Conservation (phyloP, 805 yeast species). For the Metschnikowia koreensis region DNA sequence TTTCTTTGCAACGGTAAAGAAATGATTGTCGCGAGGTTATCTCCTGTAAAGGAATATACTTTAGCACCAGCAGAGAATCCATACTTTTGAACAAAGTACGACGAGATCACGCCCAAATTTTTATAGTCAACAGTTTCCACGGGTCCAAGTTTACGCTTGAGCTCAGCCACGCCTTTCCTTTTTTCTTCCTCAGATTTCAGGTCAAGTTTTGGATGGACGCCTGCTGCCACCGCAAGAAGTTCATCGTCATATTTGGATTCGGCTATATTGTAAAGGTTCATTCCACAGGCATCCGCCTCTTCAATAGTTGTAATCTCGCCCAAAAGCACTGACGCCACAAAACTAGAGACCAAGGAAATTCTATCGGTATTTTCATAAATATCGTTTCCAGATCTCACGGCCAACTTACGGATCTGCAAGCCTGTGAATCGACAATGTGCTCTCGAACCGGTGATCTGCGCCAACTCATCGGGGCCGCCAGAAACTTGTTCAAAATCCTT, state of each 20-base stretch:
- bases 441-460: constrained; percentile 74
- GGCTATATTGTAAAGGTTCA: constrained; percentile 79
- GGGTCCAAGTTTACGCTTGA: constrained; percentile 53
- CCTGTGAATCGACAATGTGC: constrained; percentile 92
- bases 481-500: constrained; percentile 54
- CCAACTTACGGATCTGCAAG: constrained; percentile 79
- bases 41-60: constrained; percentile 83
- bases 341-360: constrained; percentile 76
- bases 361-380: constrained; percentile 55
- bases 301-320: constrained; percentile 68
- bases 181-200: constrained; percentile 22
- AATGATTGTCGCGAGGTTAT: constrained; percentile 83
- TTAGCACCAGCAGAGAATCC: constrained; percentile 58
- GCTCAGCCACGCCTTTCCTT: constrained; percentile 34
- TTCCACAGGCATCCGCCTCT: constrained; percentile 88
- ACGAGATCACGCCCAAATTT: constrained; percentile 51
- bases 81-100: constrained; percentile 62
- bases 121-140: constrained; percentile 51
- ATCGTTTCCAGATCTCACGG: constrained; percentile 49
- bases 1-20: constrained; percentile 74
- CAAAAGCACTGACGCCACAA: constrained; percentile 66
- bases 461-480: constrained; percentile 60
- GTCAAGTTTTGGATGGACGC: constrained; percentile 46
- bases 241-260: constrained; percentile 54
- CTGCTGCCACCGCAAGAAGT: constrained; percentile 55